Evolutionary conservation across 1,139 yeast species (phyloP).

Genomic region (Scheffersomyces illinoinensis): DNA sequence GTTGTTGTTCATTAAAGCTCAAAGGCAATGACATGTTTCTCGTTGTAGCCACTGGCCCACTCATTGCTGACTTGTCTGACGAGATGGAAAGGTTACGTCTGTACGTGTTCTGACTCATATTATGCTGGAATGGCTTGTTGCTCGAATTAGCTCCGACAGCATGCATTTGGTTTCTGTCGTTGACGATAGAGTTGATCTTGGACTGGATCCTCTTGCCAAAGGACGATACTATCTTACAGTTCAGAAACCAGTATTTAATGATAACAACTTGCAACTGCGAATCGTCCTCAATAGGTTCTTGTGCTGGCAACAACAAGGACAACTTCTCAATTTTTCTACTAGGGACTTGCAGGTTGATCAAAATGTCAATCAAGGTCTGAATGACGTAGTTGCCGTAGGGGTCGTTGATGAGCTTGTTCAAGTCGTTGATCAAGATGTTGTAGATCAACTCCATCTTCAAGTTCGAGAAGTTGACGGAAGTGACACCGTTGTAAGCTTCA

Average conservation of each 20-base stretch:
- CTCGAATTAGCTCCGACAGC: neutral
- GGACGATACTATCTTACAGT: constrained; percentile 45
- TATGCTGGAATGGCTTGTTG: neutral
- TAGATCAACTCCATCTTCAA: constrained; percentile 42
- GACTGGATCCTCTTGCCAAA: constrained; percentile 51
- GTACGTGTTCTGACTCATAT: neutral
- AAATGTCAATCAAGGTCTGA: constrained; percentile 39
- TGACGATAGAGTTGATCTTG: constrained; percentile 41
- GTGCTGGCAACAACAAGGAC: constrained; percentile 23
- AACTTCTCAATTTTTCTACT: constrained; percentile 19
- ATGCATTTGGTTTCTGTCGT: constrained; percentile 1
- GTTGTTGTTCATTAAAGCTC: constrained; percentile 3
- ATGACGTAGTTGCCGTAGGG: constrained; percentile 30
- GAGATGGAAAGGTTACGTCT: neutral
- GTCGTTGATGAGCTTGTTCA: constrained; percentile 46
- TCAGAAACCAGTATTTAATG: constrained; percentile 43
- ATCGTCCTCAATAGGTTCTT: constrained; percentile 8
- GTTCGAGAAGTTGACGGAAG: constrained; percentile 18
- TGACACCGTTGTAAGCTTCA: constrained; percentile 19
- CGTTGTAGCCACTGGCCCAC: neutral
- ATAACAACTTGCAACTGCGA: constrained; percentile 29
- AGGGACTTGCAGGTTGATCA: constrained; percentile 31
- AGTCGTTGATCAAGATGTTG: constrained; percentile 34
- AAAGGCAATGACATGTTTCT: constrained; percentile 13
- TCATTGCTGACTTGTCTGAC: neutral